Evolutionary conservation across 1,139 yeast genomes (phyloP), one percentile per base, ranked within the genome.

Genomic region (Oligophagozyma castellii): DNA sequence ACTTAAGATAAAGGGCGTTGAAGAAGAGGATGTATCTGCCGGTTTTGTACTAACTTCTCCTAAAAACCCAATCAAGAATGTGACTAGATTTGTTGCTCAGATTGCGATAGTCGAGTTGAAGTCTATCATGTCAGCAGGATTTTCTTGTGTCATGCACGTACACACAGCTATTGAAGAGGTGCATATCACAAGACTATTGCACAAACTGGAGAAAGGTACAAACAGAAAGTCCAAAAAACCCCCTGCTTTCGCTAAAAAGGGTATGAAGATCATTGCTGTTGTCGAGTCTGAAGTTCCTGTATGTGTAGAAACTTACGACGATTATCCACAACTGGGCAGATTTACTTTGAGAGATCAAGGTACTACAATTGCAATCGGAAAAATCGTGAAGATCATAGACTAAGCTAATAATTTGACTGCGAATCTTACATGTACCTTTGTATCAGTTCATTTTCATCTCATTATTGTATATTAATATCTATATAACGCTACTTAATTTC

Each of bases 121-220:
- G 61, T 79, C 94, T 12, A 86, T 89, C 51, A 67, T 89, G 53
- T 81, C 98, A 7, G 75, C 92, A 31, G 99, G 99, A 37, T 89
- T 76, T 63, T 74, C 95, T 8, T 89, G 98, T 70, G 95, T 89
- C 35, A 86, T 89, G 95, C 98, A 89, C 53, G 77, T 89, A 49
- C 98, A 92, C 64, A 83, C 98, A 29, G 96, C 98, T 32, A 83
- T 89, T 49, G 96, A 89, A 60, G 98, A 89, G 60, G 95, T 89
- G 32, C 68, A 69, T 25, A 72, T 89, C 53, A 67, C 76, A 30
- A 75, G 76, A 51, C 70, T 89, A 56, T 67, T 86, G 54, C 96
- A 89, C 63, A 84, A 86, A 60, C 67, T 89, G 50, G 95, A 89
- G 58, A 86, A 79, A 65, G 95, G 95, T 39, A 86, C 98, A 33